Base-by-base conservation (phyloP, 176 grass and related monocot species). In the Avena insularis region DNA sequence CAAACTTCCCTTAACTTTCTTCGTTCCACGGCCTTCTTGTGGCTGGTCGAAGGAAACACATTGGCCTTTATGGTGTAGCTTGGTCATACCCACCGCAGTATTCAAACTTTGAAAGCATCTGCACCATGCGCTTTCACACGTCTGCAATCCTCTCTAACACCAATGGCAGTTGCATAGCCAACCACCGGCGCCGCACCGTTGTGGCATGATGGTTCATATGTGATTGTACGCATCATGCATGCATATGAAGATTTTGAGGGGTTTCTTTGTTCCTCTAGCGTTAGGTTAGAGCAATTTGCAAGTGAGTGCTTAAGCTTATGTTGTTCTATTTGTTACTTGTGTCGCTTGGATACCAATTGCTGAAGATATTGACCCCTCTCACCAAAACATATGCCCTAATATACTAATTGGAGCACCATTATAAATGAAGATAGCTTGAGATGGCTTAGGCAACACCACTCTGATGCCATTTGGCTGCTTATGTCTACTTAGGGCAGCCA, bases 241-340 rank as follows among this genome's bases (percentile, higher is more conserved):
- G 72, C 72, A 75, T 31, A 12, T 49, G 47, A 53, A 51, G 13
- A 53, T 27, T 8, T 77, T 54, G 14, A 55, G 23, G 8, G 3
- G 25, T 54, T 76, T 53, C 48, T 29, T 76, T 5, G 48, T 54
- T 33, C 25, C 4, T 35, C 2, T 67, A 13, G 29, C 1, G 5
- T 64, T 67, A 67, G 64, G 64, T 67, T 35, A 35, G 64, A 67
- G 31, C 12, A 33, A 67, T 67, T 35, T 67, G 29, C 64, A 67
- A 35, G 29, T 66, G 63, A 66, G 27, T 16, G 63, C 63, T 66
- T 35, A 15, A 67, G 35, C 12, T 35, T 8, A 31, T 67, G 29
- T 2, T 67, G 63, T 31, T 66, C 63, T 66, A 31, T 69, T 38
- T 36, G 38, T 40, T 40, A 40, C 31, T 70, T 70, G 40, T 40